phyloP scores from a whole-genome alignment of 257 asterid species.

The Mentha longifolia region DNA sequence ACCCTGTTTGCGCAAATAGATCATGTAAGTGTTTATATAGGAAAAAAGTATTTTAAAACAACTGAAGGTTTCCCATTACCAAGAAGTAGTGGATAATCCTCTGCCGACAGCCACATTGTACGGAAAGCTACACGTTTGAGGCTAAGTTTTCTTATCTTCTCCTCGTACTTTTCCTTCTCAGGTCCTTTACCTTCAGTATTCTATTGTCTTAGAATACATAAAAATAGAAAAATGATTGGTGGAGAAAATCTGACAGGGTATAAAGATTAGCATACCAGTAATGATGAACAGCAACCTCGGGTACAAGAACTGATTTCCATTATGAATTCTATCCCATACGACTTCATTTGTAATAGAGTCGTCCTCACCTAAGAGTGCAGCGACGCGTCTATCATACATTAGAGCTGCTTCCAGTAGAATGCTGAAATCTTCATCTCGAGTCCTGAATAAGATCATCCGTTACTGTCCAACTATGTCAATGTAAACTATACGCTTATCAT shows the following conservation, averaged over 20 bases:
- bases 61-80: conserved; percentile 52
- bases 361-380: conserved; percentile 77
- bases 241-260: neutral
- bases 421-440: conserved; percentile 93
- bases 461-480: conserved; percentile 31
- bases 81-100: conserved; percentile 96
- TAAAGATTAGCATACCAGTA: conserved; percentile 63
- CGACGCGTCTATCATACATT: conserved; percentile 93
- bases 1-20: conserved; percentile 55
- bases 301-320: conserved; percentile 61
- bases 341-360: conserved; percentile 65
- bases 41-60: neutral
- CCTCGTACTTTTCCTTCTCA: conserved; percentile 93
- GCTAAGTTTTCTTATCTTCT: conserved; percentile 72
- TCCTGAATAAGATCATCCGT: conserved; percentile 55
- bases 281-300: conserved; percentile 91
- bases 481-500: neutral
- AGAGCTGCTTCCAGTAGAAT: conserved; percentile 96
- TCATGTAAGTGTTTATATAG: conserved; percentile 15
- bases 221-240: neutral
- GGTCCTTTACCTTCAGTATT: conserved; percentile 87
- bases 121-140: conserved; percentile 94
- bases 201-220: conserved; percentile 9
- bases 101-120: conserved; percentile 95
- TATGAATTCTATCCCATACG: conserved; percentile 66